phyloP scores from a whole-genome alignment of 2,329 filamentous ascomycete genomes.

The Cordyceps javanica region DNA sequence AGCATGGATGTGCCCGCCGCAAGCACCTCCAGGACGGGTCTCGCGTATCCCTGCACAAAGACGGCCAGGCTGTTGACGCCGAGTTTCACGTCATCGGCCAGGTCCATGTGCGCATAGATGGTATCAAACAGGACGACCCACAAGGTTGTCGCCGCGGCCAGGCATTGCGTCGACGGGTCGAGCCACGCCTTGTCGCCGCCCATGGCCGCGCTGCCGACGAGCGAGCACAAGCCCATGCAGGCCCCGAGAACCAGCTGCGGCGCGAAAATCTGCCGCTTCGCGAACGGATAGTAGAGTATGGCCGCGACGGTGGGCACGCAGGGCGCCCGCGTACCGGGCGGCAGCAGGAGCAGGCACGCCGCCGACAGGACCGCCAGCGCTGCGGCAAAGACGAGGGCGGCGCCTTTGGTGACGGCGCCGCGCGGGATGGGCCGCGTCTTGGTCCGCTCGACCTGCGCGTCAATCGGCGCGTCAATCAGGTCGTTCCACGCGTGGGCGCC shows the following conservation, averaged over 20 bases:
- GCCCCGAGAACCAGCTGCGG: slow-evolving; percentile 30
- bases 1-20: background rate
- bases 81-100: slow-evolving; percentile 26
- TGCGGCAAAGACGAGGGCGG: slow-evolving; percentile 25
- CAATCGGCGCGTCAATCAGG: slow-evolving; percentile 28
- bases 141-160: slow-evolving; percentile 24
- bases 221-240: slow-evolving; percentile 25
- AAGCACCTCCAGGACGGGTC: background rate
- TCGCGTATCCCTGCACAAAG: background rate
- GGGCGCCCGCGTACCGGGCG: slow-evolving; percentile 16
- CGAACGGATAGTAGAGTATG: slow-evolving; percentile 28
- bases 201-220: slow-evolving; percentile 25
- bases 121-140: slow-evolving; percentile 31
- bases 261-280: slow-evolving; percentile 30
- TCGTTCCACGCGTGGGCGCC: slow-evolving; percentile 29
- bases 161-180: slow-evolving; percentile 19
- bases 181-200: slow-evolving; percentile 17
- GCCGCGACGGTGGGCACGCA: slow-evolving; percentile 23
- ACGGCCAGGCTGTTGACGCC: slow-evolving; percentile 30
- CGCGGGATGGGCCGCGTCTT: slow-evolving; percentile 27
- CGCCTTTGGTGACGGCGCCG: slow-evolving; percentile 24
- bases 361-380: slow-evolving; percentile 19
- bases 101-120: slow-evolving; percentile 30
- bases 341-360: background rate
- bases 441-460: slow-evolving; percentile 25